These are phyloP conservation scores for Solanum pennellii DNA, from an alignment of 257 asterid genomes.

Conservation along the genomic window DNA sequence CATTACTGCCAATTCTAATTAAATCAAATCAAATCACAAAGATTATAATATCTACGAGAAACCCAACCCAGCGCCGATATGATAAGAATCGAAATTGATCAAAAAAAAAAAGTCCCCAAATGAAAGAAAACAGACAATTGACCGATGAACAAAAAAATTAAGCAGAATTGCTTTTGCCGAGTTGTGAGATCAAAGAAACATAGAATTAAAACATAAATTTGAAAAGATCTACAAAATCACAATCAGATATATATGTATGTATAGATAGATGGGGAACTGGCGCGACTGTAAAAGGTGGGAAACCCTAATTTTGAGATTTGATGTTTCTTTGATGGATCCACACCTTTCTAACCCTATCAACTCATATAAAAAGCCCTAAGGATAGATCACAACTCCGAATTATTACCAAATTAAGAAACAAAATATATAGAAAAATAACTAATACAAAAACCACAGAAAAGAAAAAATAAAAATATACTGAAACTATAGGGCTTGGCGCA, in stretches of 20 bases:
- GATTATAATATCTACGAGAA: constrained; percentile 2
- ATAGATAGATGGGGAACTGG: constrained; percentile 5
- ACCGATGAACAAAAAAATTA: constrained; percentile 15
- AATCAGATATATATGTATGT: constrained; percentile 12
- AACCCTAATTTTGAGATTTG: constrained; percentile 45
- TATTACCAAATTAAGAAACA: constrained; percentile 4
- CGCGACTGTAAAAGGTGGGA: constrained; percentile 57
- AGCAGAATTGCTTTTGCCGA: neutral
- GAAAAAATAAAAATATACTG: constrained; percentile 20
- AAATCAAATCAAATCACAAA: neutral
- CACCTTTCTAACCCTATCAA: constrained; percentile 52
- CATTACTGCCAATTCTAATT: constrained; percentile 24
- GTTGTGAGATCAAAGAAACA: constrained; percentile 12
- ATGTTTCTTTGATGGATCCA: constrained; percentile 35
- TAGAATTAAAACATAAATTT: neutral
- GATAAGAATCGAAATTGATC: constrained; percentile 6
- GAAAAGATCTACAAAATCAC: constrained; percentile 5
- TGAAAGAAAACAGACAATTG: constrained; percentile 21
- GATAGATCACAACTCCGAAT: constrained; percentile 15
- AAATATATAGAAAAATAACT: neutral
- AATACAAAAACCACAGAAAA: neutral
- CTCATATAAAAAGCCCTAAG: neutral
- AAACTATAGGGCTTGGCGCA: constrained; percentile 75
- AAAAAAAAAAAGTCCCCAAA: constrained; percentile 4
- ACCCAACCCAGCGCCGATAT: constrained; percentile 1